Base-by-base conservation (phyloP, 768 basidiomycete species). In the Mycena filopes region DNA sequence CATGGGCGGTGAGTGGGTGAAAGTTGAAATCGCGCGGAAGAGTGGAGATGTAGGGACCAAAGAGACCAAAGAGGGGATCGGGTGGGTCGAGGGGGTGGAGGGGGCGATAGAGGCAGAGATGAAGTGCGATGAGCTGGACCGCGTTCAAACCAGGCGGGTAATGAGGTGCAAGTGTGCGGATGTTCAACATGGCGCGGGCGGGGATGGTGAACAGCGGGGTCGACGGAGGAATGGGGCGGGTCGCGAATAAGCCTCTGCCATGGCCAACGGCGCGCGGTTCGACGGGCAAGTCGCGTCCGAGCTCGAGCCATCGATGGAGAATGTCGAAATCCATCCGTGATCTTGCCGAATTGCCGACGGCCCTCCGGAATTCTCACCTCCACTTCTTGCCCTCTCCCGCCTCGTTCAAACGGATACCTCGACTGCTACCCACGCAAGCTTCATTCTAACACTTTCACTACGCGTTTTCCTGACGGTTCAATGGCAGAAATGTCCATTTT, bases 401-500 rank as follows among this genome's bases (percentile, higher is more conserved):
- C n/a, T n/a, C n/a, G n/a, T n/a, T n/a, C n/a, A n/a, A n/a, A n/a
- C n/a, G n/a, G n/a, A n/a, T n/a, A n/a, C n/a, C n/a, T n/a, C n/a
- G n/a, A n/a, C n/a, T n/a, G n/a, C n/a, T n/a, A n/a, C n/a, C n/a
- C n/a, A n/a, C n/a, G n/a, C n/a, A n/a, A n/a, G n/a, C n/a, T n/a
- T n/a, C n/a, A n/a, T n/a, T n/a, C n/a, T n/a, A n/a, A n/a, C n/a
- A n/a, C n/a, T n/a, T n/a, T n/a, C n/a, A n/a, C n/a, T n/a, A n/a
- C n/a, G n/a, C n/a, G n/a, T n/a, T n/a, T n/a, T n/a, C n/a, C n/a
- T n/a, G n/a, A n/a, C n/a, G n/a, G n/a, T n/a, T n/a, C n/a, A n/a
- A n/a, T n/a, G n/a, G n/a, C n/a, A n/a, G n/a, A n/a, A 42, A 93
- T 93, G 92, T 90, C 92, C 33, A 77, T 95, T 55, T 95, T 95